Base-by-base conservation (phyloP, 371 early-diverging fungal genomes). In the Lichtheimia ramosa region DNA sequence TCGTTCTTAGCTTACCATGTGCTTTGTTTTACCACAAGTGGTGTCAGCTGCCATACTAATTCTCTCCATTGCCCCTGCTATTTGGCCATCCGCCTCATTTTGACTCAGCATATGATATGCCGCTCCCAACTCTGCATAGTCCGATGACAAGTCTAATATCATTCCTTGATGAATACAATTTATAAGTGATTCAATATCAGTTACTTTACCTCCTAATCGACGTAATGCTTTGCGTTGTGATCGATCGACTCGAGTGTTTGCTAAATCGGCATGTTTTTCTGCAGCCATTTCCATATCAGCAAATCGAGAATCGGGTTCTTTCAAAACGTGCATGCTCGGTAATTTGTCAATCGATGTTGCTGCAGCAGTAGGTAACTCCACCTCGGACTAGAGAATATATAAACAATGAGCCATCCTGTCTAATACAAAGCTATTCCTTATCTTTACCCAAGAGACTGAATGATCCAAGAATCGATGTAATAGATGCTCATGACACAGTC, bases 101-200 rank as follows among this genome's bases (percentile, higher is more conserved):
- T 93, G 79, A 48, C 96, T 92, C 69, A 96, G 89, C 16, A 88
- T 92, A 62, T 95, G 95, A 74, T 94, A 93, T 0, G 85, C 75
- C 4, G 91, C 89, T 0, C 96, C 96, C 25, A 97, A 81, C 46
- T 96, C 95, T 18, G 90, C 75, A 58, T 89, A 89, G 62, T 91
- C 90, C 27, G 74, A 68, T 0, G 93, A 81, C 34, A 92, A 57
- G 15, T 71, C 75, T 79, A 48, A 48, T 15, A 42, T 18, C 10
- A 8, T 0, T 8, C 10, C 8, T 14, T 20, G 3, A 7, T 18
- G 2, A 54, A 15, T 21, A 15, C n/a, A 34, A 14, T 18, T 3
- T 16, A 42, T 24, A 46, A n/a, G n/a, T n/a, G n/a, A n/a, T n/a
- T n/a, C n/a, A n/a, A n/a, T n/a, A n/a, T n/a, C n/a, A n/a, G n/a